Evolutionary conservation across 352 stramenopile species (phyloP).

Genomic region (Lagenidium giganteum): DNA sequence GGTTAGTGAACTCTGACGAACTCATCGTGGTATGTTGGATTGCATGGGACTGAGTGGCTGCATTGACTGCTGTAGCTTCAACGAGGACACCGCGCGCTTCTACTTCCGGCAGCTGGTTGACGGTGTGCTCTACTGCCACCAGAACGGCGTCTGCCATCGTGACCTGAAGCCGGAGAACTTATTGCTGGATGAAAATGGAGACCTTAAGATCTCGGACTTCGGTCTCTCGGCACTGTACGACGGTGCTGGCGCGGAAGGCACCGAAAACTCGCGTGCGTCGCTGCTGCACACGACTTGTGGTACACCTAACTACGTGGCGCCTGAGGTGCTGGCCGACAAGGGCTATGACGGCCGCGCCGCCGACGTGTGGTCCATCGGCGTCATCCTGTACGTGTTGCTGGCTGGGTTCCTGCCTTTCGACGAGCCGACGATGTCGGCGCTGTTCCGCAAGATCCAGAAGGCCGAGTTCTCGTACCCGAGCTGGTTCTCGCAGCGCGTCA

Average conservation of each 20-base stretch:
- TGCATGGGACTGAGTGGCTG: not conserved
- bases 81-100: conserved; percentile 95
- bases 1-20: conserved; percentile 15
- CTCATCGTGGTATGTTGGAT: no score
- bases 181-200: conserved; percentile 93
- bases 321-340: conserved; percentile 91
- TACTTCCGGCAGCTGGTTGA: conserved; percentile 98
- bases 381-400: conserved; percentile 97
- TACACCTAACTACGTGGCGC: conserved; percentile 96
- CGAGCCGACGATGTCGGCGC: conserved; percentile 91
- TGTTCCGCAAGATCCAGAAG: conserved; percentile 97
- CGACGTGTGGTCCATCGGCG: conserved; percentile 97
- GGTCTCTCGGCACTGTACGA: conserved; percentile 94
- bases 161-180: conserved; percentile 98
- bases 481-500: conserved; percentile 88
- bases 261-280: conserved; percentile 82
- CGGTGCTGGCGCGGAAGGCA: conserved; percentile 69
- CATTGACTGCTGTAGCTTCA: conserved; percentile 56
- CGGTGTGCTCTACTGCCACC: conserved; percentile 96
- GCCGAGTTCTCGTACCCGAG: conserved; percentile 94
- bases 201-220: conserved; percentile 99
- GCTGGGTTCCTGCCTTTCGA: conserved; percentile 94
- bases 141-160: conserved; percentile 95
- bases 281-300: conserved; percentile 95
- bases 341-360: conserved; percentile 91